Conservation (phyloP, 805 yeast genomes). For the Candida endomychidarum region DNA sequence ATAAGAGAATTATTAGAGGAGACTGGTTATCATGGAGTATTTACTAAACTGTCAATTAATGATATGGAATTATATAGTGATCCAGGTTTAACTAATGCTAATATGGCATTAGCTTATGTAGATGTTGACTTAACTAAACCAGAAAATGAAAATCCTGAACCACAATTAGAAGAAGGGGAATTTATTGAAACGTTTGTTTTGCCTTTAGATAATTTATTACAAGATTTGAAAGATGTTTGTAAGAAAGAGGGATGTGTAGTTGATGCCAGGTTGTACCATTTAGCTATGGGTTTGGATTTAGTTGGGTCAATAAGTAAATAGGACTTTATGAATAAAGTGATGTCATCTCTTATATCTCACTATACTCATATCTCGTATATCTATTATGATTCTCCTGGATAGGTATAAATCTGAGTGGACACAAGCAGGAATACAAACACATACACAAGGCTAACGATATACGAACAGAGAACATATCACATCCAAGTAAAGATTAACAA, state of each 20-base stretch:
- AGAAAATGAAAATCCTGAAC: slow-evolving; percentile 65
- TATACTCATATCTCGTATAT: background rate
- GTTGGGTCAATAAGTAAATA: too few relatives aligned
- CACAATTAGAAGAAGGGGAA: slow-evolving; percentile 86
- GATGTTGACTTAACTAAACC: slow-evolving; percentile 68
- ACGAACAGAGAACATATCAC: too few relatives aligned
- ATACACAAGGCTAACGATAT: too few relatives aligned
- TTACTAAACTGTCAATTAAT: slow-evolving; percentile 28
- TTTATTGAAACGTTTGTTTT: slow-evolving; percentile 85
- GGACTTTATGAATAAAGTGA: too few relatives aligned
- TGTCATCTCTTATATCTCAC: background rate
- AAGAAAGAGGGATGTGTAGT: slow-evolving; percentile 65
- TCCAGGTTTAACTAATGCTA: slow-evolving; percentile 88
- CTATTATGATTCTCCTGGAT: too few relatives aligned
- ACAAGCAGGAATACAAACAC: too few relatives aligned
- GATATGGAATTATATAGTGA: slow-evolving; percentile 57
- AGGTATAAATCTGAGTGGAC: too few relatives aligned
- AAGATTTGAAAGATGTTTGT: slow-evolving; percentile 49
- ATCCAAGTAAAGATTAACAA: too few relatives aligned
- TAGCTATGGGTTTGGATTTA: slow-evolving; percentile 69
- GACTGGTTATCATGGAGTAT: slow-evolving; percentile 84
- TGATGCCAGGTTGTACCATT: slow-evolving; percentile 85
- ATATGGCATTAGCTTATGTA: slow-evolving; percentile 74
- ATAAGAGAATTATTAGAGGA: slow-evolving; percentile 86
- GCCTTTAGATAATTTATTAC: slow-evolving; percentile 59